Percentiles rank a stretch among this genome's conserved stretches.
Evolutionary conservation across 1,284 basidiomycete species (phyloP).

Genomic region (Lentinula novae-zelandiae): DNA sequence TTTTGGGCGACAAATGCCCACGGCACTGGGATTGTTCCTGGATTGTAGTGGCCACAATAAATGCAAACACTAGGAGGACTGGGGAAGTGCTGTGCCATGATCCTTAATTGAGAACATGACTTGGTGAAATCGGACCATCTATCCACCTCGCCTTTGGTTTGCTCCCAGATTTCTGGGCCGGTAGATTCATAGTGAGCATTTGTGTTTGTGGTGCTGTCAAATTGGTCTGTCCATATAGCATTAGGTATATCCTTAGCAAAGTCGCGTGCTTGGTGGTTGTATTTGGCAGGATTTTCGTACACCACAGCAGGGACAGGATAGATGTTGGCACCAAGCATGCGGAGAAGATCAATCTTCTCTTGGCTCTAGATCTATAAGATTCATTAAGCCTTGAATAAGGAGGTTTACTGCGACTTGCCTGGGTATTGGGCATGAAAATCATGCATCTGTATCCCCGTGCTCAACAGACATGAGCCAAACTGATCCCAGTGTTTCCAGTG

Average conservation of each 20-base stretch:
- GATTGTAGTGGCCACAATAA: too few relatives aligned
- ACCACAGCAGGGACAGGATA: constrained; percentile 95
- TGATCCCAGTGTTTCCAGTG: constrained; percentile 98
- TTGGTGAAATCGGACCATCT: too few relatives aligned
- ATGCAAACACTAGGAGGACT: too few relatives aligned
- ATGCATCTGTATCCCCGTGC: constrained; percentile 95
- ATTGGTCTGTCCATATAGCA: constrained; percentile 99
- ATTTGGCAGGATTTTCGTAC: constrained; percentile 95
- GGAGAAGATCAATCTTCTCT: constrained; percentile 96
- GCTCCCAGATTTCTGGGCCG: constrained; percentile 96
- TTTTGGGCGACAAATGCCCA: too few relatives aligned
- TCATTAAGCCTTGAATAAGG: background rate
- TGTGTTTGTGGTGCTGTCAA: constrained; percentile 93
- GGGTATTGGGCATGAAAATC: constrained; percentile 99
- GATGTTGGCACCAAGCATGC: constrained; percentile 97
- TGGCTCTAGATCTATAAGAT: constrained; percentile 58
- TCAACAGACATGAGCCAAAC: constrained; percentile 92
- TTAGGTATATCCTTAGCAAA: constrained; percentile 84
- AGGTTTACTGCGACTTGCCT: constrained; percentile 43
- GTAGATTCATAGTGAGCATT: constrained; percentile 87
- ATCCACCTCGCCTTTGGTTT: constrained; percentile 79
- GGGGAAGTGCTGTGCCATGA: too few relatives aligned
- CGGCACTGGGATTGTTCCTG: too few relatives aligned
- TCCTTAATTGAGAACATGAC: too few relatives aligned
- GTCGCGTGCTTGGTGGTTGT: constrained; percentile 96